These are phyloP conservation scores for Piper longum DNA, from an alignment of 164 flowering plant genomes.

Conservation along the genomic window DNA sequence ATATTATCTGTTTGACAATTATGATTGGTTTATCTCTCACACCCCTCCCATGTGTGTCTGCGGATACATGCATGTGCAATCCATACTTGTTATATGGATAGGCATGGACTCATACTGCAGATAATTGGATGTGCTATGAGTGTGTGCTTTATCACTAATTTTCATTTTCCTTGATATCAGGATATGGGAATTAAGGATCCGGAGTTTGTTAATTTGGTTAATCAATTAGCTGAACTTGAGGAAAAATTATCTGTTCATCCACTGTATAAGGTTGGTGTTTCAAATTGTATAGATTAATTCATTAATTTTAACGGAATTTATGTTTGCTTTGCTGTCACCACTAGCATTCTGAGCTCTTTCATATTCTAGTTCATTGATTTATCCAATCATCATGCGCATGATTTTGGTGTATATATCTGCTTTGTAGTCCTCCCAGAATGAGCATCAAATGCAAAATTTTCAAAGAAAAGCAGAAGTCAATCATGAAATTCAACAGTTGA, in stretches of 20 bases:
- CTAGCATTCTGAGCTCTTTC: no score
- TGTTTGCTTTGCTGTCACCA: no score
- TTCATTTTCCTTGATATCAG: constrained; percentile 22
- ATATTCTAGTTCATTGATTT: no score
- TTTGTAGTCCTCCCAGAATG: constrained; percentile 56
- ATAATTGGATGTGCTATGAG: not conserved
- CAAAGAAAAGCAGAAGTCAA: constrained; percentile 89
- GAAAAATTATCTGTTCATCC: constrained; percentile 62
- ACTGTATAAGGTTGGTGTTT: constrained; percentile 50
- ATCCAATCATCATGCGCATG: no score
- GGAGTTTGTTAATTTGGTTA: constrained; percentile 66
- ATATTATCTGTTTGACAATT: no score
- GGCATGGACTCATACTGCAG: not conserved
- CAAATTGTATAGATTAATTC: no score
- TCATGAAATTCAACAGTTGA: constrained; percentile 94
- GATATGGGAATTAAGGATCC: constrained; percentile 92
- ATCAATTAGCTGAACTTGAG: constrained; percentile 80
- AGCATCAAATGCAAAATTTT: constrained; percentile 52
- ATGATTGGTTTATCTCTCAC: no score
- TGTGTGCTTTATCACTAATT: not conserved
- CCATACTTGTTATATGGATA: not conserved
- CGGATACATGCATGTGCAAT: not conserved
- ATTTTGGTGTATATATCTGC: not conserved
- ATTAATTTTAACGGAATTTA: no score
- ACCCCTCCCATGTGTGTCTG: no score